phyloP scores from a whole-genome alignment of 2,329 filamentous ascomycete genomes.

The Lasiodiplodia sp. region DNA sequence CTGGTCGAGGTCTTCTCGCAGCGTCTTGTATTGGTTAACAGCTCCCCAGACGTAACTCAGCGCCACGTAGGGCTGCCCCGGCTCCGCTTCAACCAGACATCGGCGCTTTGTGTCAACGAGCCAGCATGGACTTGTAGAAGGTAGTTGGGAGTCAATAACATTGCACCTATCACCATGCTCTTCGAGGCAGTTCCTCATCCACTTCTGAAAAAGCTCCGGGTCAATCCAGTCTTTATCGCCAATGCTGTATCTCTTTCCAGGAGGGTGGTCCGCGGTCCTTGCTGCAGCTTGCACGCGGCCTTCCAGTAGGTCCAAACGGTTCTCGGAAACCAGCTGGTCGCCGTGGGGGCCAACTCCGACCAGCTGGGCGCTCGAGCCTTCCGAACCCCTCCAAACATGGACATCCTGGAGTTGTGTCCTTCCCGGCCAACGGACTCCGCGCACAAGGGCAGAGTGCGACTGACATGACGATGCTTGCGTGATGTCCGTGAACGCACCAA shows the following conservation, averaged over 20 bases:
- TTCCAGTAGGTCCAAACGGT: slow-evolving; percentile 12
- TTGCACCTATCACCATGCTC: slow-evolving; percentile 12
- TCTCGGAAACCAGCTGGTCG: slow-evolving; percentile 18
- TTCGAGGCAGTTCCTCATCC: background rate
- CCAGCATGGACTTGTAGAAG: slow-evolving; percentile 3
- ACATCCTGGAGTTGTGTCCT: background rate
- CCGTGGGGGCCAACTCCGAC: slow-evolving; percentile 11
- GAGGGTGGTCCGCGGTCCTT: background rate
- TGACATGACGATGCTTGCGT: background rate
- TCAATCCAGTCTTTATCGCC: slow-evolving; percentile 22
- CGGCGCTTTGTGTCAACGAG: slow-evolving; percentile 14
- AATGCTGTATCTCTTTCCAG: slow-evolving; percentile 3
- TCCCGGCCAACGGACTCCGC: background rate
- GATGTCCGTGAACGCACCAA: background rate
- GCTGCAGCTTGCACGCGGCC: background rate
- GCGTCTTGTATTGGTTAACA: slow-evolving; percentile 23
- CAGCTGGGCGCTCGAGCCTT: slow-evolving; percentile 19
- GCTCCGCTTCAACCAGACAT: slow-evolving; percentile 9
- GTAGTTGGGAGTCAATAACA: background rate
- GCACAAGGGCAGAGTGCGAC: slow-evolving; percentile 2
- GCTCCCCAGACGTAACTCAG: slow-evolving; percentile 35
- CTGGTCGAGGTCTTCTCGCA: slow-evolving; percentile 14
- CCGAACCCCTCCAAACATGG: slow-evolving; percentile 11
- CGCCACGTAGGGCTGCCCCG: slow-evolving; percentile 31
- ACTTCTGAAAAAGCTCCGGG: background rate